These are phyloP conservation scores for Jackrogersella minutella DNA, from an alignment of 495 filamentous ascomycete species.

Conservation along the genomic window DNA sequence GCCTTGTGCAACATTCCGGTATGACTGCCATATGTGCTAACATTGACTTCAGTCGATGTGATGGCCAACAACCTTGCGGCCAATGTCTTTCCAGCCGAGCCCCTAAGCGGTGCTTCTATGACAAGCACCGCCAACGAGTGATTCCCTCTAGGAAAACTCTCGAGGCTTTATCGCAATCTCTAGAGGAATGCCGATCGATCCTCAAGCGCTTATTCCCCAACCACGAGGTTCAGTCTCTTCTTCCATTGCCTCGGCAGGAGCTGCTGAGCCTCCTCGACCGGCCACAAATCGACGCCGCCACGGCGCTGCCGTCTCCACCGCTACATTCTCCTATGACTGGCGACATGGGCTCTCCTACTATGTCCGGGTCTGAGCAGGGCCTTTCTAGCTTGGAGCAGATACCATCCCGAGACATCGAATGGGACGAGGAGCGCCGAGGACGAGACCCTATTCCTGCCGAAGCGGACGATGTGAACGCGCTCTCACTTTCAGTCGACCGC, in stretches of 20 bases:
- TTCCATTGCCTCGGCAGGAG: slow-evolving; percentile 60
- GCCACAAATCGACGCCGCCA: slow-evolving; percentile 49
- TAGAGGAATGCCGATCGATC: slow-evolving; percentile 66
- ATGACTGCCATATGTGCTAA: slow-evolving; percentile 34
- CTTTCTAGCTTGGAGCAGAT: slow-evolving; percentile 62
- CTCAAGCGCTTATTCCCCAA: slow-evolving; percentile 63
- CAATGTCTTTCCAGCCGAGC: slow-evolving; percentile 65
- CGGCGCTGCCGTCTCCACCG: slow-evolving; percentile 54
- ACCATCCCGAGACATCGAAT: slow-evolving; percentile 61
- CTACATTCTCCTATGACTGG: slow-evolving; percentile 53
- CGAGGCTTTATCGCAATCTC: slow-evolving; percentile 63
- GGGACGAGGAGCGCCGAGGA: slow-evolving; percentile 64
- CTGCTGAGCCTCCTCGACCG: slow-evolving; percentile 60
- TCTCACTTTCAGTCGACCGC: slow-evolving; percentile 75
- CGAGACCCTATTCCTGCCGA: slow-evolving; percentile 70
- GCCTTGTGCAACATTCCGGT: slow-evolving; percentile 23
- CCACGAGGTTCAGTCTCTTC: slow-evolving; percentile 59
- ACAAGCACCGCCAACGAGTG: slow-evolving; percentile 66
- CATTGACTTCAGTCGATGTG: slow-evolving; percentile 54
- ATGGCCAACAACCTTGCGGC: slow-evolving; percentile 66
- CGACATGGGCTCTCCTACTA: slow-evolving; percentile 54
- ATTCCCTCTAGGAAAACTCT: slow-evolving; percentile 67
- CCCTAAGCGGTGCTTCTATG: slow-evolving; percentile 66
- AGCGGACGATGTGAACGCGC: slow-evolving; percentile 82
- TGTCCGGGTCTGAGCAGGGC: slow-evolving; percentile 54